phyloP scores from a whole-genome alignment of 2,329 filamentous ascomycete genomes.

The Amesomyces nigricolor region DNA sequence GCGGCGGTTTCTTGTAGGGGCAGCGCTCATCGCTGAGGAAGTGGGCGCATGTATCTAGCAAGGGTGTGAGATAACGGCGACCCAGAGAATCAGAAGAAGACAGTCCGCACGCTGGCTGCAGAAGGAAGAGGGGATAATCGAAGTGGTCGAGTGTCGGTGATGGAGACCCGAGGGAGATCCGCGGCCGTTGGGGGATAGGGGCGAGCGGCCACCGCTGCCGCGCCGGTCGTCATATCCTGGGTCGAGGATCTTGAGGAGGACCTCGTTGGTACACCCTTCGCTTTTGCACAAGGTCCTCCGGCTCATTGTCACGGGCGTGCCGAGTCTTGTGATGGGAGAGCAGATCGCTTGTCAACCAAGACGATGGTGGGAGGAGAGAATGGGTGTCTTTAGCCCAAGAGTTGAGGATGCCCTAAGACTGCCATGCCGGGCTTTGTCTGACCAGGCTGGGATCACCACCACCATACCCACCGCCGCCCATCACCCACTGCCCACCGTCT shows the following conservation, averaged over 20 bases:
- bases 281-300: constrained; percentile 20
- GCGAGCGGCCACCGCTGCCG: constrained; percentile 8
- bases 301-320: constrained; percentile 16
- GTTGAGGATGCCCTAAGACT: too few species aligned
- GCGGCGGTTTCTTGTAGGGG: constrained; percentile 21
- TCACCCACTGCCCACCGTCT: too few species aligned
- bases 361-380: neutral
- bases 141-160: constrained; percentile 12
- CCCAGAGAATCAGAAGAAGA: neutral
- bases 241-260: constrained; percentile 21
- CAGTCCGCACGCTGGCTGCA: constrained; percentile 21
- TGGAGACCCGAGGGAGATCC: constrained; percentile 12
- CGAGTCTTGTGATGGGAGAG: neutral
- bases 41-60: constrained; percentile 22
- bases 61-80: neutral
- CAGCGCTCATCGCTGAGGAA: constrained; percentile 22
- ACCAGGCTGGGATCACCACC: too few species aligned
- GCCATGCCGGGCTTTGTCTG: too few species aligned
- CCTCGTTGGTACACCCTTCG: constrained; percentile 22
- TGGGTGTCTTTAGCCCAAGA: neutral
- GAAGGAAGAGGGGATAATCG: constrained; percentile 17
- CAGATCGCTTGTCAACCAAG: neutral
- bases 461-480: too few species aligned
- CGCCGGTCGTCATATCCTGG: constrained; percentile 14
- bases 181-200: constrained; percentile 10